A percentile compares a stretch with the other conserved stretches of the same genome.
These are phyloP conservation scores for Parachaetomium inaequale DNA, from an alignment of 495 filamentous ascomycete species.

Conservation along the genomic window DNA sequence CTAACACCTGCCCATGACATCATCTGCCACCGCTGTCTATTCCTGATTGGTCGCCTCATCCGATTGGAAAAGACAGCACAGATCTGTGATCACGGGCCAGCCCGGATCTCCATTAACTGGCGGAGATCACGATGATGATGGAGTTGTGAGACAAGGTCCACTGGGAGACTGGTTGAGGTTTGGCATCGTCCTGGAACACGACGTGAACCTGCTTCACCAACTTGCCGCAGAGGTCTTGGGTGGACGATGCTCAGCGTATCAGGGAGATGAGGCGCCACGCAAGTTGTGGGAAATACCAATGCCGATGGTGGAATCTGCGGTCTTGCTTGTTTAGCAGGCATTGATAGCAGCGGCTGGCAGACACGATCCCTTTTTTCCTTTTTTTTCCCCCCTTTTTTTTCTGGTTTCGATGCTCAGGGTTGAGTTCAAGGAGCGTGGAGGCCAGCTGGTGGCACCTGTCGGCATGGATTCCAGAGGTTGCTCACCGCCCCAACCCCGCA, in stretches of 20 bases:
- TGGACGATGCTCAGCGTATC: neutral
- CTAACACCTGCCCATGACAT: slow-evolving; percentile 3
- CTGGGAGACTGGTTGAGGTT: too few species aligned
- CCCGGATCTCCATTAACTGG: neutral
- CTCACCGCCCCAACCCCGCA: slow-evolving; percentile 1
- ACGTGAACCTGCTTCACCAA: neutral
- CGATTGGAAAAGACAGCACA: neutral
- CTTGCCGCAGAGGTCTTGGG: neutral
- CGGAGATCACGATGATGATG: neutral
- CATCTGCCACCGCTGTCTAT: neutral
- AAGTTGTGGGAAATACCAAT: neutral
- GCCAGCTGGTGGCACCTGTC: neutral
- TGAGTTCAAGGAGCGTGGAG: neutral
- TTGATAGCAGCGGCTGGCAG: neutral
- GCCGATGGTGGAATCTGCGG: neutral
- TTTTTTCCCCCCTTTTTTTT: neutral
- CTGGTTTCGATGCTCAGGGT: neutral
- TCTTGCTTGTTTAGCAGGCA: neutral
- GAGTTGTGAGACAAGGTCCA: neutral
- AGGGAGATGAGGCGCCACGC: neutral
- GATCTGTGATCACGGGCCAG: slow-evolving; percentile 4
- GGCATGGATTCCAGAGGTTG: too few species aligned
- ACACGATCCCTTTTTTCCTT: neutral
- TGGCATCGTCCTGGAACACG: neutral
- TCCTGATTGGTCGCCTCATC: slow-evolving; percentile 2